These are phyloP conservation scores for Ustilaginoidea virens DNA, from an alignment of 2,329 filamentous ascomycete species.

Conservation along the genomic window DNA sequence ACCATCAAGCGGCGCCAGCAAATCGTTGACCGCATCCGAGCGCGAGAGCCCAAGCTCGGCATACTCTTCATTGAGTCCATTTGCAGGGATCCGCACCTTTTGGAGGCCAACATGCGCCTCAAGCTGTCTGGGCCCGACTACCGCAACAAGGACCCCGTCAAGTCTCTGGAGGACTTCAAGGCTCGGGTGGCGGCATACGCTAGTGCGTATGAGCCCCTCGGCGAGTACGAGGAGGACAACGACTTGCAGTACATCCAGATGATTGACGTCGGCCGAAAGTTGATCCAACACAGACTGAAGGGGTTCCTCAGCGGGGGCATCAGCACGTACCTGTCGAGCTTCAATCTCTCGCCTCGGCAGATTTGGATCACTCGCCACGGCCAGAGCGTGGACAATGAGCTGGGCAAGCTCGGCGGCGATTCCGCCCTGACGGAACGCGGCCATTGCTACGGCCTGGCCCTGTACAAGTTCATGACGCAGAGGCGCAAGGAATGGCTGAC, in stretches of 20 bases:
- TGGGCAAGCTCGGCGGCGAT: constrained; percentile 82
- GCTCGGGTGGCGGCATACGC: constrained; percentile 85
- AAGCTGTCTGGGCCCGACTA: constrained; percentile 96
- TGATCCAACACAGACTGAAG: constrained; percentile 77
- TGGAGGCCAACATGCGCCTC: constrained; percentile 93
- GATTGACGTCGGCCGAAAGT: constrained; percentile 91
- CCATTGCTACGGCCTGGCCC: constrained; percentile 58
- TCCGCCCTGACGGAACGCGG: constrained; percentile 72
- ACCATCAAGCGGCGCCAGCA: constrained; percentile 73
- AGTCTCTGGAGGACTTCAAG: constrained; percentile 82
- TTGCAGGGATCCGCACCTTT: constrained; percentile 67
- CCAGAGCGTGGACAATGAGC: constrained; percentile 74
- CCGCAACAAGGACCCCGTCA: constrained; percentile 75
- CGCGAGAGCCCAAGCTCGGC: constrained; percentile 71
- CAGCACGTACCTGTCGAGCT: constrained; percentile 88
- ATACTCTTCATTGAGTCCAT: constrained; percentile 93
- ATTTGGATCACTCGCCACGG: constrained; percentile 98
- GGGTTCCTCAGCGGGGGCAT: constrained; percentile 88
- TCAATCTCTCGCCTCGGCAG: constrained; percentile 87
- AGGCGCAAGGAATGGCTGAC: constrained; percentile 72
- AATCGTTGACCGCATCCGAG: constrained; percentile 69
- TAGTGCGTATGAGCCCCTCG: constrained; percentile 82
- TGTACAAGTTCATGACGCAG: constrained; percentile 70
- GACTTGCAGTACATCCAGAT: constrained; percentile 94
- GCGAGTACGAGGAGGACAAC: constrained; percentile 77